phyloP scores from a whole-genome alignment of 75 land plant genomes.

The Chamaecyparis obtusa region DNA sequence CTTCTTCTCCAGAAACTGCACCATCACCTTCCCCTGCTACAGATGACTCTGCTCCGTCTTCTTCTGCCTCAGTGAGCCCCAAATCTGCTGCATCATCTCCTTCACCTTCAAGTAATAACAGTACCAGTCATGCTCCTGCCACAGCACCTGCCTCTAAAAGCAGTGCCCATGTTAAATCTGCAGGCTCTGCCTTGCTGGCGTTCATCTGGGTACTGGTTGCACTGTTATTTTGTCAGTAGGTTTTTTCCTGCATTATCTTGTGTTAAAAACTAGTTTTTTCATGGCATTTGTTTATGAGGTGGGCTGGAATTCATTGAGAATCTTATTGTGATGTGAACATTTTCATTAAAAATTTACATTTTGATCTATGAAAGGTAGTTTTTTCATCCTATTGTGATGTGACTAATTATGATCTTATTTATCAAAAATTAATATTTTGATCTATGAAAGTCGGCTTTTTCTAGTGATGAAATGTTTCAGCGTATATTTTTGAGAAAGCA shows the following conservation, averaged over 20 bases:
- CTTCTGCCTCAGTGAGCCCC: not conserved
- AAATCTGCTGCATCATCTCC: not conserved
- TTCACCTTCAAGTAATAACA: not conserved
- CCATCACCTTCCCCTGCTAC: slow-evolving; percentile 2
- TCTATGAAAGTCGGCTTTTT: too few relatives aligned
- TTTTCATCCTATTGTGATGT: too few relatives aligned
- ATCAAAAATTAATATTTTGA: too few relatives aligned
- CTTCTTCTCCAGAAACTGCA: slow-evolving; percentile 10
- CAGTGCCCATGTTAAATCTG: not conserved
- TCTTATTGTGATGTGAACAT: too few relatives aligned
- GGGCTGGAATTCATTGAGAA: too few relatives aligned
- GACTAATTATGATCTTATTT: too few relatives aligned
- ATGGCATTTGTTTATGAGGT: too few relatives aligned
- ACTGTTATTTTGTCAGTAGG: not conserved
- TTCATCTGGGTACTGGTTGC: not conserved
- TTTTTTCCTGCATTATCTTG: not conserved
- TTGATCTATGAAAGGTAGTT: too few relatives aligned
- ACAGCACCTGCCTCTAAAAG: not conserved
- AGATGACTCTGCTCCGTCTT: not conserved
- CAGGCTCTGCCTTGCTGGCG: not conserved
- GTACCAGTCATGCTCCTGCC: not conserved
- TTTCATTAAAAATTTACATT: too few relatives aligned
- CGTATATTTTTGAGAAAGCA: too few relatives aligned
- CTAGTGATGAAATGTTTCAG: too few relatives aligned
- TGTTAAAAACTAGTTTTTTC: too few relatives aligned